These are phyloP conservation scores for Hyphodiscus sp. DNA, from an alignment of 2,329 filamentous ascomycete species.

Conservation along the genomic window DNA sequence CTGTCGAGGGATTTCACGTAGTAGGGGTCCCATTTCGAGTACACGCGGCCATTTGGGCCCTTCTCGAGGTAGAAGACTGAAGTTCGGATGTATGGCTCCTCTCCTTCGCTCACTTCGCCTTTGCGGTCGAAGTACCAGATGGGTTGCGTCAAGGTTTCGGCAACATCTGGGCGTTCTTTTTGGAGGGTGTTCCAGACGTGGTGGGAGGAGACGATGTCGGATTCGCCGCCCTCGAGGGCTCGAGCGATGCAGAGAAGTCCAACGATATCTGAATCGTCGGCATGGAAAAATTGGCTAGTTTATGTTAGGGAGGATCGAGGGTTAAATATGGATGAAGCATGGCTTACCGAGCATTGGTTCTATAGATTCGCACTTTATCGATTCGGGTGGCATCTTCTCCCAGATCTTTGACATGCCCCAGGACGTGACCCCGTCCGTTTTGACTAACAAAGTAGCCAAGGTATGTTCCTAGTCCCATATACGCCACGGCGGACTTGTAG, in stretches of 20 bases:
- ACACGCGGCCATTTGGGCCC: slow-evolving; percentile 58
- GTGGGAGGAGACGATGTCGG: slow-evolving; percentile 72
- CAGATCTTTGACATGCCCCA: slow-evolving; percentile 85
- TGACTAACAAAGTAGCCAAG: slow-evolving; percentile 85
- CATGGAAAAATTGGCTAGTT: slow-evolving; percentile 71
- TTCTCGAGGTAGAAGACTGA: slow-evolving; percentile 73
- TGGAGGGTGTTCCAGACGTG: slow-evolving; percentile 78
- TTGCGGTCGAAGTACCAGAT: slow-evolving; percentile 93
- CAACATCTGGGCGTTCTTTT: slow-evolving; percentile 68
- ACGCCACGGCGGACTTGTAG: slow-evolving; percentile 77
- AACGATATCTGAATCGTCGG: slow-evolving; percentile 77
- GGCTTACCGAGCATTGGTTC: slow-evolving; percentile 64
- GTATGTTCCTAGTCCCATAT: slow-evolving; percentile 82
- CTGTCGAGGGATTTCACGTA: slow-evolving; percentile 70
- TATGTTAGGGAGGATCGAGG: background rate
- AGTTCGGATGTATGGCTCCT: slow-evolving; percentile 68
- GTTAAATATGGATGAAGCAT: background rate
- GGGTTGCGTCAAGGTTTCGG: slow-evolving; percentile 66
- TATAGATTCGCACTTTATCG: slow-evolving; percentile 83
- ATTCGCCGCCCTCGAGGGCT: slow-evolving; percentile 75
- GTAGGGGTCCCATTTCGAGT: slow-evolving; percentile 88
- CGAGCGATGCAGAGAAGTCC: slow-evolving; percentile 75
- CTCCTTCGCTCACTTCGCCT: slow-evolving; percentile 68
- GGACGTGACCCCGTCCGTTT: slow-evolving; percentile 76
- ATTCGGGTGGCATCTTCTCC: slow-evolving; percentile 55